Conservation (phyloP, 495 filamentous ascomycete species). For the Cercophora sp. region DNA sequence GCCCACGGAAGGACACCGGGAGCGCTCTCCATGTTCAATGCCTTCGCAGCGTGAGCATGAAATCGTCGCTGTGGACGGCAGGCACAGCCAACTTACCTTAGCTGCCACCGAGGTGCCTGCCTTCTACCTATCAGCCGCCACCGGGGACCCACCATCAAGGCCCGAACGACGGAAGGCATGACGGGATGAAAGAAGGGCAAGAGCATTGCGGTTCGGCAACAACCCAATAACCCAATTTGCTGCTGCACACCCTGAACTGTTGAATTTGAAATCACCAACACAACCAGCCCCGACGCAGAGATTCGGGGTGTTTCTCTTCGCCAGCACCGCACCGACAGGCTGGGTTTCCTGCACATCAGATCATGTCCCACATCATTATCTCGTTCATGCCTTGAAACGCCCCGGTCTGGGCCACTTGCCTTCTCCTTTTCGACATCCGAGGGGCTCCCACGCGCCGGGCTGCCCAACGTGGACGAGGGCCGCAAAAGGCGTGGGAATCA, state of each 20-base stretch:
- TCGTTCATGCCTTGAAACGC: constrained; percentile 5
- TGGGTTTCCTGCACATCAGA: neutral
- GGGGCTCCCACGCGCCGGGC: neutral
- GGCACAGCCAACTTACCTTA: neutral
- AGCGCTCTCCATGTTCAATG: too few relatives aligned
- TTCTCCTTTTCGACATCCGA: neutral
- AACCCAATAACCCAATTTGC: constrained; percentile 4
- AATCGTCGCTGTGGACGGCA: too few relatives aligned
- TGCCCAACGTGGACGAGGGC: neutral
- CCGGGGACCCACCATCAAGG: too few relatives aligned
- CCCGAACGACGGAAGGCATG: neutral
- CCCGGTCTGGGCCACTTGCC: neutral
- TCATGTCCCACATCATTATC: neutral
- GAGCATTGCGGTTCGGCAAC: neutral
- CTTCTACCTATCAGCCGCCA: neutral
- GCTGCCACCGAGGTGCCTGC: neutral
- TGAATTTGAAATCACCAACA: neutral
- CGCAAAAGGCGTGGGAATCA: neutral
- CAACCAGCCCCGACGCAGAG: neutral
- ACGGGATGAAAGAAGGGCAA: too few relatives aligned
- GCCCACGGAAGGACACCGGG: too few relatives aligned
- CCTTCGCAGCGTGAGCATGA: neutral
- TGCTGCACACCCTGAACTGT: neutral
- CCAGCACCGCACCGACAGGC: constrained; percentile 1
- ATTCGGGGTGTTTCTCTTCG: too few relatives aligned